Evolutionary conservation across 2,329 filamentous ascomycete genomes (phyloP), one percentile per base, ranked within the genome.

Genomic region (Colletotrichum australisinense): DNA sequence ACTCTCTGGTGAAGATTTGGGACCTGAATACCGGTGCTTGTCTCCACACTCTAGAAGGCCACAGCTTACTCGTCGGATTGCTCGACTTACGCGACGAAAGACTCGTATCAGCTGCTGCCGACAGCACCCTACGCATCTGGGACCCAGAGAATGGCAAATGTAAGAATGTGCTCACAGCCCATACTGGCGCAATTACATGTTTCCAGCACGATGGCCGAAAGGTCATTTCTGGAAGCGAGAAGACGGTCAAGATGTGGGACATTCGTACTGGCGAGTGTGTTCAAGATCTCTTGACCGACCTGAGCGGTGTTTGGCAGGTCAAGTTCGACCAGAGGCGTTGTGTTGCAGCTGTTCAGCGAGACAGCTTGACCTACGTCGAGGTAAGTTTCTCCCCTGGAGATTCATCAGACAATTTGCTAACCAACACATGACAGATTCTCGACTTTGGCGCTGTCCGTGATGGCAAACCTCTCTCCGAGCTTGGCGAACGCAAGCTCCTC

Each of bases 211-310:
- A 99, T 80, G 95, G 93, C 0, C 93, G 95, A 76, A 99, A 99
- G 81, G 95, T 99, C 42, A 98, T 99, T 70, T 97, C 94, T 53
- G 97, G 97, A 68, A 98, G 95, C 72, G 97, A 99, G 82, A 92
- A 96, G 79, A 98, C 95, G 4, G 87, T 99, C 76, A 99, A 99
- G 87, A 97, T 99, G 94, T 99, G 97, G 97, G 95, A 99, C 79
- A 93, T 98, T 63, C 91, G 92, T 78, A 97, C 93, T 1, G 97
- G 97, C 62, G 94, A 98, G 78, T 98, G 95, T 81, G 92, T 98
- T 65, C 94, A 96, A 77, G 96, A 99, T 82, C 89, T 99, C 55
- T 87, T 99, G 79, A 98, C 95, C 16, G 95, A 98, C 79, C 88
- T 99, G 46, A 96, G 93, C 77, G 95, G 96, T n/a, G 97, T 99